Evolutionary conservation across 495 filamentous ascomycete species (phyloP).

Genomic region (Geopyxis carbonaria): DNA sequence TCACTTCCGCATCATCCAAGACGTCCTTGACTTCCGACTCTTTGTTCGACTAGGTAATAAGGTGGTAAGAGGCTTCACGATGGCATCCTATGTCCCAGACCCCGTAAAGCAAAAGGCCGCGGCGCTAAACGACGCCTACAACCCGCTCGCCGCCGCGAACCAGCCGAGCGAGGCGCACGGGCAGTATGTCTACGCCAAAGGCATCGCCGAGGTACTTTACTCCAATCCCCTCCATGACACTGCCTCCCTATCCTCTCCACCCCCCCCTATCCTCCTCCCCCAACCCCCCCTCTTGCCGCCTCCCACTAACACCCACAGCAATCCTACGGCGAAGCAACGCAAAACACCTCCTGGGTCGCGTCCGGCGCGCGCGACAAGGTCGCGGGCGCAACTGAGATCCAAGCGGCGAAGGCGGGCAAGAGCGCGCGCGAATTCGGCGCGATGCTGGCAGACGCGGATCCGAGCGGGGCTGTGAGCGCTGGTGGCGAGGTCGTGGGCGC

Average conservation of each 20-base stretch:
- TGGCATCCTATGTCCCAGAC: constrained; percentile 1
- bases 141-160: constrained; percentile 1
- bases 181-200: constrained; percentile 1
- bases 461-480: neutral
- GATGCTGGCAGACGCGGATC: constrained; percentile 1
- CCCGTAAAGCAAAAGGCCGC: neutral
- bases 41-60: too few species aligned
- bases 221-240: neutral
- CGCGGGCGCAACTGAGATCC: neutral
- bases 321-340: constrained; percentile 7
- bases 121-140: constrained; percentile 5
- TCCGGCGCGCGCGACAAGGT: constrained; percentile 1
- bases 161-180: neutral
- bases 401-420: neutral
- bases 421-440: neutral
- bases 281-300: neutral
- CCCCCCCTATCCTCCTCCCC: neutral
- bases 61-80: too few species aligned
- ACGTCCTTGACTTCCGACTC: too few species aligned
- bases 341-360: neutral
- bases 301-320: neutral
- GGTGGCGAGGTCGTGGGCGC: neutral
- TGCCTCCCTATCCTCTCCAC: neutral
- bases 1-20: too few species aligned
- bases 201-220: neutral